Percentiles rank a stretch among this genome's conserved stretches.
phyloP scores from a whole-genome alignment of 345 rosid genomes.

The Populus nigra region DNA sequence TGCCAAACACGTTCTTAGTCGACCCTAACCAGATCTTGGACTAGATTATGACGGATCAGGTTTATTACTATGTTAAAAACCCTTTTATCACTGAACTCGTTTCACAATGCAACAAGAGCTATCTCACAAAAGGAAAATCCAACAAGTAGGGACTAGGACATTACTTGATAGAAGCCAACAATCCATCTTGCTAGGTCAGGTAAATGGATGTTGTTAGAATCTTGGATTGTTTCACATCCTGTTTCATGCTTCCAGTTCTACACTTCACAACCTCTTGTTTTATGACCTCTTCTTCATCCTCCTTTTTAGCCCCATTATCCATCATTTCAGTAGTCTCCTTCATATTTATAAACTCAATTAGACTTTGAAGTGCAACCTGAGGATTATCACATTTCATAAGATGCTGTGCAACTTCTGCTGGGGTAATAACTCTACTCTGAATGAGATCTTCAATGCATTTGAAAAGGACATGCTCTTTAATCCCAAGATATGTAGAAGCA shows the following conservation, averaged over 20 bases:
- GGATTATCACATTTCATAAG: constrained; percentile 21
- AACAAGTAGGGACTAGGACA: not conserved
- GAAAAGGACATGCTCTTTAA: constrained; percentile 18
- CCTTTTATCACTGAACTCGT: too few relatives aligned
- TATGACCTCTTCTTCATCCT: constrained; percentile 4
- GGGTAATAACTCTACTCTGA: constrained; percentile 4
- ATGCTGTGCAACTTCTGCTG: constrained; percentile 25
- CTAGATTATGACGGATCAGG: too few relatives aligned
- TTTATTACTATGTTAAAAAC: too few relatives aligned
- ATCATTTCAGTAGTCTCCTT: constrained; percentile 9
- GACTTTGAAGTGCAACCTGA: constrained; percentile 11
- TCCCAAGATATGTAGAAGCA: constrained; percentile 16
- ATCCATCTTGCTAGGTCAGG: not conserved
- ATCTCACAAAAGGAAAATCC: too few relatives aligned
- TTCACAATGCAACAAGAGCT: too few relatives aligned
- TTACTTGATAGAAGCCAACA: not conserved
- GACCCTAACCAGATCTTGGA: too few relatives aligned
- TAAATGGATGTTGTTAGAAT: constrained; percentile 3
- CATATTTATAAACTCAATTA: not conserved
- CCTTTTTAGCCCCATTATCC: not conserved
- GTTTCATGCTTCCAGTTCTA: not conserved
- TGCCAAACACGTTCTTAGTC: too few relatives aligned
- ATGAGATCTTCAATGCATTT: constrained; percentile 17
- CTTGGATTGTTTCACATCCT: not conserved
- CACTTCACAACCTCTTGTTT: constrained; percentile 13